Evolutionary conservation across 768 basidiomycete species (phyloP), one percentile per base, ranked within the genome.

Genomic region (Boletellus sp.): DNA sequence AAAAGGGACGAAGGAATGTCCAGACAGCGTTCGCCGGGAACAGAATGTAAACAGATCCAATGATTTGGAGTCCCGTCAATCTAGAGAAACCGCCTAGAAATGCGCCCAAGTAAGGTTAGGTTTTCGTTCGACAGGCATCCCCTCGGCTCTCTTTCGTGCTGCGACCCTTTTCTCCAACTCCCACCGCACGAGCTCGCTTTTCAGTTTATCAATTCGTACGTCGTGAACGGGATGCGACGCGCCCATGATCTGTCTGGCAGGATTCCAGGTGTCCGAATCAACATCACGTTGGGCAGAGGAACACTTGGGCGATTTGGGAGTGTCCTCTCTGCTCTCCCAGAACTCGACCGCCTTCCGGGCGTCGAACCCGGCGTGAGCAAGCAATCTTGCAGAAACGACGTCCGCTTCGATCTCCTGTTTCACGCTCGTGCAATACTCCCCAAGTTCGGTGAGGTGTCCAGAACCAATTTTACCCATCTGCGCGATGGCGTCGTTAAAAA

Each of bases 391-490:
- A 12, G 90, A 93, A 33, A 94, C 92, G 28, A 91, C 70, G 63
- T 97, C 94, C 13, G 94, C 95, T 65, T 99, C 95, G 13, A 90
- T 79, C 66, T 99, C 95, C 65, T 97, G 89, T 39, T 78, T 80
- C 50, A 83, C 73, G 51, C 81, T 90, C 40, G 85, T 90, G 62
- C 92, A 94, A 45, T 80, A 77, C 57, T 87, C 84, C 22, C 82
- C 81, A 3, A 86, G 69, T 65, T 83, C 86, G 42, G 76, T 73
- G 34, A 94, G 74, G 61, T 94, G 86, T 3, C 83, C 82, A 11
- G 85, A 83, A 3, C 89, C 85, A 1, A 87, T 77, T 63, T 84
- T 85, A 22, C 90, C 85, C 46, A 93, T 59, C 45, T 88, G 82
- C 0, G 85, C 90, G 22, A 98, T 78, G 3, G 91, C 94, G 59